Base-by-base conservation (phyloP, 169 alveolate species). In the Cryptosporidium tyzzeri region DNA sequence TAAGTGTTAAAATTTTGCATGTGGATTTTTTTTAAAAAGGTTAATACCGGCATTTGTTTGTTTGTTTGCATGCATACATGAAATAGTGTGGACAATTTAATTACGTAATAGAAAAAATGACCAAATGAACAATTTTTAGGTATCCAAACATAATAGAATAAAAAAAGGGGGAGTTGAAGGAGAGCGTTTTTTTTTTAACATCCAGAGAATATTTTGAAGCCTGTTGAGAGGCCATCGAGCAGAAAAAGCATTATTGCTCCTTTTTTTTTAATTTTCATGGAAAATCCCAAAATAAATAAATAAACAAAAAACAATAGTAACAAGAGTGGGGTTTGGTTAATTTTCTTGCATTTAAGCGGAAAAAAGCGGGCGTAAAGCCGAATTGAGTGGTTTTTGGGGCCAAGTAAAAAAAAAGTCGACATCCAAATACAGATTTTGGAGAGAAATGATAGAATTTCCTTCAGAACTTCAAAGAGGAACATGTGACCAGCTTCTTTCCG, bases 401-500 rank as follows among this genome's bases (percentile, higher is more conserved):
- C 29, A 23, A 16, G 50, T 51, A 71, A 39, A 51, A 18, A 18
- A n/a, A 51, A 39, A 14, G 55, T 10, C 53, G 53, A 33, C 71
- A 33, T 55, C 44, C 37, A 58, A n/a, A 51, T 55, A 50, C 18
- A 18, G 55, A 55, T 53, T 58, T 33, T 23, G 31, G 21, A 31
- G 55, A 62, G 37, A 41, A 65, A 80, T 62, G 73, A 67, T 39
- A n/a, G 89, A 80, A 26, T 80, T 59, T 41, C 89, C 89, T 16
- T 67, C 62, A 6, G 89, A 80, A 45, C 89, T 80, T 45, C 74
- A 80, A n/a, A 59, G 75, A 21, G 89, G 89, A 41, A 53, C 65
- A 26, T 80, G 89, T 37, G 89, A 80, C 68, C 89, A 80, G 55
- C 89, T 80, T 48, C 89, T 80, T 65, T 80, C 89, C 16, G 89